Evolutionary conservation across 192 early-diverging fungal genomes (phyloP).

Genomic region (Cetraspora pellucida): DNA sequence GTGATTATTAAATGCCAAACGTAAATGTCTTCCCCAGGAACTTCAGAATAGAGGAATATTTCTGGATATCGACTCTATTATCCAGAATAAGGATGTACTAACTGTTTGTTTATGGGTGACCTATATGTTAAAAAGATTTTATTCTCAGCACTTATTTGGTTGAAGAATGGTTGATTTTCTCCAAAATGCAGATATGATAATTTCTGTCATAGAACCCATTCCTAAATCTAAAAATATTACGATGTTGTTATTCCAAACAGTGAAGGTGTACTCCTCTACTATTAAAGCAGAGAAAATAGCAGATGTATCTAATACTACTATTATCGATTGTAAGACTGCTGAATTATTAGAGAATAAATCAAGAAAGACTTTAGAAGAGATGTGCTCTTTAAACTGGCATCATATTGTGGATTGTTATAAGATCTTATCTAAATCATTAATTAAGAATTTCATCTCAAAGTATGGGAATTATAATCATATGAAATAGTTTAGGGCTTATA

Average conservation of each 20-base stretch:
- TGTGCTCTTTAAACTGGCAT: not conserved
- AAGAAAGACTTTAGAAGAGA: slow-evolving; percentile 17
- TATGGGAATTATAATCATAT: not conserved
- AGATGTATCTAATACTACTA: slow-evolving; percentile 1
- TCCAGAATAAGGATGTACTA: slow-evolving; percentile 16
- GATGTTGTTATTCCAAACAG: not conserved
- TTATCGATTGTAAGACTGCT: slow-evolving; percentile 4
- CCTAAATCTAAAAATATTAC: slow-evolving; percentile 4
- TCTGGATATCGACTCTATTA: slow-evolving; percentile 11
- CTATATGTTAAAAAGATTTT: too few species aligned
- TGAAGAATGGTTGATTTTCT: too few species aligned
- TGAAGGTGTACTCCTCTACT: slow-evolving; percentile 4
- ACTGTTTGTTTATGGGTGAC: too few species aligned
- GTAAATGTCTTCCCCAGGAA: slow-evolving; percentile 20
- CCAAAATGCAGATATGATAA: too few species aligned
- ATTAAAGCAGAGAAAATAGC: slow-evolving; percentile 24
- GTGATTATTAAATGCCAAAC: slow-evolving; percentile 19
- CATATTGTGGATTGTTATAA: slow-evolving; percentile 19
- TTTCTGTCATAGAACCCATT: not conserved
- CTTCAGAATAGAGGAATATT: not conserved
- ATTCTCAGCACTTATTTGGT: too few species aligned
- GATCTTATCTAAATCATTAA: not conserved
- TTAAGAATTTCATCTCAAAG: slow-evolving; percentile 5
- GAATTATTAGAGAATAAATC: slow-evolving; percentile 4
- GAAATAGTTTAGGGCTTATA: slow-evolving; percentile 14